These are phyloP conservation scores for Ophiostoma australiae DNA, from an alignment of 2,329 filamentous ascomycete genomes.

Conservation along the genomic window DNA sequence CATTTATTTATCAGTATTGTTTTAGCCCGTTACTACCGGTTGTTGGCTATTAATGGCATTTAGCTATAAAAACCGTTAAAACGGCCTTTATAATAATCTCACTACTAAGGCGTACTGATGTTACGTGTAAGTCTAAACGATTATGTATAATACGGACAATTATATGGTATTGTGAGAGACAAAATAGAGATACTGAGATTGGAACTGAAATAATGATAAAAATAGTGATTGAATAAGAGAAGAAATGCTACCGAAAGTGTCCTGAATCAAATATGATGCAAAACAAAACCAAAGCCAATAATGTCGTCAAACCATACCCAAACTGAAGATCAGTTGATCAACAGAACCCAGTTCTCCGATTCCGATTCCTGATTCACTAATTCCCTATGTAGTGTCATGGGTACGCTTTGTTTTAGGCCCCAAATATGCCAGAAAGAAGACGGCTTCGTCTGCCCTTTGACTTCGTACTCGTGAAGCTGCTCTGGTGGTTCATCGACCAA, in stretches of 20 bases:
- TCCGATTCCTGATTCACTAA: background rate
- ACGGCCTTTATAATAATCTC: no score
- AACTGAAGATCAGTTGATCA: background rate
- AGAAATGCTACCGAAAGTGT: background rate
- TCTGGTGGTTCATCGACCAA: slow-evolving; percentile 13
- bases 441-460: slow-evolving; percentile 10
- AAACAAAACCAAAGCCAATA: background rate
- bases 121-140: background rate
- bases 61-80: no score
- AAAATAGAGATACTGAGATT: background rate
- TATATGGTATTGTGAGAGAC: background rate
- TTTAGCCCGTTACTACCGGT: no score
- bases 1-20: no score
- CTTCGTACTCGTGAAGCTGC: slow-evolving; percentile 13
- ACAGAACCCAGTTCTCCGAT: background rate
- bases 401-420: background rate
- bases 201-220: background rate
- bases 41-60: no score
- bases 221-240: background rate
- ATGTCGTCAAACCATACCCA: background rate
- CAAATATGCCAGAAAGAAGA: slow-evolving; percentile 12
- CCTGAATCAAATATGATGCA: background rate
- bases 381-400: background rate
- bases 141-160: background rate
- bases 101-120: no score